Base-by-base conservation (phyloP, 2,329 filamentous ascomycete species). In the Cladophialophora yegresii region DNA sequence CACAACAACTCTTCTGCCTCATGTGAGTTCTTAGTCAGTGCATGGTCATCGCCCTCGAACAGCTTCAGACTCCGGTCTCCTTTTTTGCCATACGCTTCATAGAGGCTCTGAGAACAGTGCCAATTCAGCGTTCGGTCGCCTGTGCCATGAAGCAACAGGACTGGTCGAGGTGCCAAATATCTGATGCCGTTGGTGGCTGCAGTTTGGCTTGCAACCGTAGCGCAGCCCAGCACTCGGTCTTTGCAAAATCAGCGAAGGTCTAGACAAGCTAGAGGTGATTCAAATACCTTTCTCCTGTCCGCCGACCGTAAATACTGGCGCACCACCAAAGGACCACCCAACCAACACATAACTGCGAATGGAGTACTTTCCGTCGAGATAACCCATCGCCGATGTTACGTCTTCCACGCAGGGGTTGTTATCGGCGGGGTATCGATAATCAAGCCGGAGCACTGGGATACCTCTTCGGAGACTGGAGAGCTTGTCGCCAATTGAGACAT, bases 271-370 rank as follows among this genome's bases (percentile, higher is more conserved):
- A 6, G 13, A 40, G n/a, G 20, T 28, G 30, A 5, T n/a, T 4
- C n/a, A 30, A 36, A n/a, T 53, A 62, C 60, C 54, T 43, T 40
- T 50, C 43, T 62, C 60, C 47, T 26, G 3, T 76, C 75, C 13
- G 10, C 55, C 56, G 5, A 60, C 26, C 4, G 61, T 60, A 56
- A 63, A 63, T 26, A 77, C 78, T 0, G 77, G 77, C 22, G 76
- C 77, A 5, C 78, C 75, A 22, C 79, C 77, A 58, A 80, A 79
- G 10, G 75, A 77, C 78, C 78, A 80, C 53, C 79, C 78, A 1
- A 79, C 72, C 13, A 80, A 63, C 5, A 79, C 77, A 67, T 79
- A 79, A 26, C 67, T 71, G n/a, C 62, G 64, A 1, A 77, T 70
- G 0, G 66, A 70, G 65, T 73, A 76, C 28, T 70, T 63, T 13